These are phyloP conservation scores for Leptomonas seymouri DNA, from an alignment of 208 protist species.

Conservation along the genomic window DNA sequence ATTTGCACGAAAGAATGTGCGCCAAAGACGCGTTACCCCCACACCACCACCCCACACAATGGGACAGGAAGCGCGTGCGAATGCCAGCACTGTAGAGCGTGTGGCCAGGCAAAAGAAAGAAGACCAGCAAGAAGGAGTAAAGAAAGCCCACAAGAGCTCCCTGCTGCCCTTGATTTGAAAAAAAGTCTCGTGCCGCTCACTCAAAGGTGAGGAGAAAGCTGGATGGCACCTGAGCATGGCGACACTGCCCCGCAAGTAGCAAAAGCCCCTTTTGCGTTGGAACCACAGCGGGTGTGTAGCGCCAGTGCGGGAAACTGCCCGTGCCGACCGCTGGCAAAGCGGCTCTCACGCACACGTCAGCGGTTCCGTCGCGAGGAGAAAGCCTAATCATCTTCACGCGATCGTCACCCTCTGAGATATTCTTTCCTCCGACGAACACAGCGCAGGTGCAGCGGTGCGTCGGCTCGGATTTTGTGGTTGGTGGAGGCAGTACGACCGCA, in stretches of 20 bases:
- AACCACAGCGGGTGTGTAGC: conserved; percentile 60
- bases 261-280: conserved; percentile 42
- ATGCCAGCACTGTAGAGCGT: no score
- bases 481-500: conserved; percentile 12
- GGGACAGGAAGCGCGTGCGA: no score
- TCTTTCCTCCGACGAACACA: conserved; percentile 72
- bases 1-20: no score
- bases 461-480: not conserved
- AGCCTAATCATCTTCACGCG: conserved; percentile 46
- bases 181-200: not conserved
- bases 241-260: conserved; percentile 68
- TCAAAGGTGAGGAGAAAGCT: conserved; percentile 32
- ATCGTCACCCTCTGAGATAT: conserved; percentile 61
- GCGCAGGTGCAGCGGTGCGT: conserved; percentile 13
- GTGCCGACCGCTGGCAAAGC: conserved; percentile 11
- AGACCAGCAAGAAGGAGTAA: no score
- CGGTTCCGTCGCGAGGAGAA: not conserved
- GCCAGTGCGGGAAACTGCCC: conserved; percentile 53
- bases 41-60: no score
- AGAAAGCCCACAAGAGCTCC: no score
- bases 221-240: conserved; percentile 54
- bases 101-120: no score
- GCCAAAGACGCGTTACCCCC: no score
- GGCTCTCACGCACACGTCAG: conserved; percentile 3
- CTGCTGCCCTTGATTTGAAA: no score